Evolutionary conservation across 148 eudicot species (phyloP).

Genomic region (Selenicereus undatus): DNA sequence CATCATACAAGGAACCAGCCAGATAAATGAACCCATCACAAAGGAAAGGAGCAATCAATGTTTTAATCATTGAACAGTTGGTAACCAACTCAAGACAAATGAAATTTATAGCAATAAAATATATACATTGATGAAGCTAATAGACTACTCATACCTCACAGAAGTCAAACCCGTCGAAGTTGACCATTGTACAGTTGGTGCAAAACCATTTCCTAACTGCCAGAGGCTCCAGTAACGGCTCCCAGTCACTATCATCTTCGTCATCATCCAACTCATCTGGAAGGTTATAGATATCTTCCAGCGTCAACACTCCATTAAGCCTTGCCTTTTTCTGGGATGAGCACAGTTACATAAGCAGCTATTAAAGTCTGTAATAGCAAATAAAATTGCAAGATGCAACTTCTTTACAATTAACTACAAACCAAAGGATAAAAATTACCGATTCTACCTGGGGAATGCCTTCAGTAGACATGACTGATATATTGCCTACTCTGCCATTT

Average conservation of each 20-base stretch:
- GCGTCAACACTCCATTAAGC: conserved; percentile 47
- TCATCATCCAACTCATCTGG: conserved; percentile 61
- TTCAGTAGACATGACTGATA: conserved; percentile 19
- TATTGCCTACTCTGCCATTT: conserved; percentile 29
- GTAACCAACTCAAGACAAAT: neutral
- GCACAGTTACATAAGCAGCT: conserved; percentile 4
- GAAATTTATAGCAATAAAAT: neutral
- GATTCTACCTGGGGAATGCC: conserved; percentile 28
- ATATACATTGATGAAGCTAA: conserved; percentile 17
- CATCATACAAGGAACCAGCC: neutral
- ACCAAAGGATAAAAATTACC: conserved; percentile 23
- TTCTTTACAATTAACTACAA: neutral
- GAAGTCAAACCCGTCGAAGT: conserved; percentile 44
- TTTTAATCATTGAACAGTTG: neutral
- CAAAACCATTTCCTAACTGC: conserved; percentile 74
- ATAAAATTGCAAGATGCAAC: neutral
- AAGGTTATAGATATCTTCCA: conserved; percentile 64
- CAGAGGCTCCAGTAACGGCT: conserved; percentile 47
- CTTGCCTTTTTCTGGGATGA: conserved; percentile 48
- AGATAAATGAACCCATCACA: neutral
- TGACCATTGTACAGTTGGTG: conserved; percentile 83
- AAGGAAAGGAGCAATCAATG: neutral
- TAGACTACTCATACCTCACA: conserved; percentile 59
- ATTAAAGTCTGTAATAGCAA: neutral
- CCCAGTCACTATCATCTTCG: conserved; percentile 84